These are phyloP conservation scores for Russula ochroleuca DNA, from an alignment of 768 basidiomycete species.

Conservation along the genomic window DNA sequence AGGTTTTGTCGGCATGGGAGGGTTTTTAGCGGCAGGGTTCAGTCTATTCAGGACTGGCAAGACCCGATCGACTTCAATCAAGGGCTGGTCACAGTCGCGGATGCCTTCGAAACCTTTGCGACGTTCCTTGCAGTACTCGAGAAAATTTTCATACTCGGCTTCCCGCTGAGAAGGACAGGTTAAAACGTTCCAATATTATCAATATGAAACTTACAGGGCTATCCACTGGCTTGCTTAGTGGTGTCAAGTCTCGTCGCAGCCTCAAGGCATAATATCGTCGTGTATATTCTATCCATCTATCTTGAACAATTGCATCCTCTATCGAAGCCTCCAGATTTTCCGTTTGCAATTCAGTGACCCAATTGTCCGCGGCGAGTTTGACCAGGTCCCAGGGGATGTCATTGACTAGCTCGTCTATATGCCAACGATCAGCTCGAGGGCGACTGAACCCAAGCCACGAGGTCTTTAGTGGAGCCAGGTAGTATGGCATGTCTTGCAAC, in stretches of 20 bases:
- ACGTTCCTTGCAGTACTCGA: conserved; percentile 62
- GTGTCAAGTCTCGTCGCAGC: conserved; percentile 64
- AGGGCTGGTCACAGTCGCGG: conserved; percentile 58
- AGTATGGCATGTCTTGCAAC: conserved; percentile 53
- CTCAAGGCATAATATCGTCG: conserved; percentile 56
- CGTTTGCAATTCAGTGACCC: conserved; percentile 47
- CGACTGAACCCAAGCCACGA: conserved; percentile 37
- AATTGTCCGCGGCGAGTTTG: conserved; percentile 47
- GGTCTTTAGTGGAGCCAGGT: conserved; percentile 56
- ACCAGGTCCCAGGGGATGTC: conserved; percentile 64
- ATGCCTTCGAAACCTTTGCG: conserved; percentile 61
- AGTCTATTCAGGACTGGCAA: conserved; percentile 53
- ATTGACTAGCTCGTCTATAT: conserved; percentile 39
- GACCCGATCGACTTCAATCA: conserved; percentile 62
- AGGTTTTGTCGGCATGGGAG: conserved; percentile 37
- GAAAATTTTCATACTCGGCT: conserved; percentile 51
- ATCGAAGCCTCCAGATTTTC: conserved; percentile 38
- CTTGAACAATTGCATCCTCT: conserved; percentile 62
- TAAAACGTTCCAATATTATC: conserved; percentile 7
- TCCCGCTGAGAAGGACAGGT: conserved; percentile 48
- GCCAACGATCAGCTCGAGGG: conserved; percentile 28
- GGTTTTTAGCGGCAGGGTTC: conserved; percentile 47
- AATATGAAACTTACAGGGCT: conserved; percentile 46
- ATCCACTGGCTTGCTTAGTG: conserved; percentile 64
- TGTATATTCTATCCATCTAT: conserved; percentile 72